Evolutionary conservation across 768 basidiomycete species (phyloP).

Genomic region (Brasilioporus rufonigricans): DNA sequence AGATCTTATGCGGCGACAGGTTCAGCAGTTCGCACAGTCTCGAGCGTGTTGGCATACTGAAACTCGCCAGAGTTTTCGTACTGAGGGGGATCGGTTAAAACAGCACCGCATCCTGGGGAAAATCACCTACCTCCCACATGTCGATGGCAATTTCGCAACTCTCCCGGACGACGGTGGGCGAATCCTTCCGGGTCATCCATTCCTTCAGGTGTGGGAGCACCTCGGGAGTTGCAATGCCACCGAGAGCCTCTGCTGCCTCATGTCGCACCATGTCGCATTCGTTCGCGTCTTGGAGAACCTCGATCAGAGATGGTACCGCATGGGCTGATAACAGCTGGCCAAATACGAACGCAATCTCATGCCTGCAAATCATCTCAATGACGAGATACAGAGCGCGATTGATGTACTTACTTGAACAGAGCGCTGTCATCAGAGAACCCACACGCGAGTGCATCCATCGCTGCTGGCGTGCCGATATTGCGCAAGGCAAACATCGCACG

Average conservation of each 20-base stretch:
- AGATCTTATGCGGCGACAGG: conserved; percentile 12
- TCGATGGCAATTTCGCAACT: conserved; percentile 96
- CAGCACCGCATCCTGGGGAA: neutral
- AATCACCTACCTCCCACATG: conserved; percentile 82
- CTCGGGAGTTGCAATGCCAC: conserved; percentile 94
- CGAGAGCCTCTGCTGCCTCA: conserved; percentile 97
- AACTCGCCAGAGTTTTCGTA: conserved; percentile 81
- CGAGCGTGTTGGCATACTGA: conserved; percentile 67
- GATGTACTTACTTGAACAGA: conserved; percentile 77
- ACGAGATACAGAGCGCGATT: neutral
- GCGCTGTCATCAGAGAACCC: conserved; percentile 90
- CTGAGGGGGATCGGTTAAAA: conserved; percentile 34
- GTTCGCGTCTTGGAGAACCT: conserved; percentile 63
- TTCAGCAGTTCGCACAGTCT: conserved; percentile 13
- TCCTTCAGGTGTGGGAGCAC: conserved; percentile 84
- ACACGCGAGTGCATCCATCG: conserved; percentile 86
- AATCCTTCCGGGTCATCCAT: conserved; percentile 76
- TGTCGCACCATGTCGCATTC: conserved; percentile 98
- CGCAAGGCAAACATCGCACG: conserved; percentile 98
- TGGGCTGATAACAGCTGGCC: conserved; percentile 90
- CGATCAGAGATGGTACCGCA: conserved; percentile 80
- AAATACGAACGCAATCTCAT: conserved; percentile 98
- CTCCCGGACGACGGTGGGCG: conserved; percentile 88
- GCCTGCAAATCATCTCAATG: conserved; percentile 45
- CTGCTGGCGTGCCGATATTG: conserved; percentile 82